Evolutionary conservation across 2,329 filamentous ascomycete species (phyloP).

Genomic region (Penicillium italicum): DNA sequence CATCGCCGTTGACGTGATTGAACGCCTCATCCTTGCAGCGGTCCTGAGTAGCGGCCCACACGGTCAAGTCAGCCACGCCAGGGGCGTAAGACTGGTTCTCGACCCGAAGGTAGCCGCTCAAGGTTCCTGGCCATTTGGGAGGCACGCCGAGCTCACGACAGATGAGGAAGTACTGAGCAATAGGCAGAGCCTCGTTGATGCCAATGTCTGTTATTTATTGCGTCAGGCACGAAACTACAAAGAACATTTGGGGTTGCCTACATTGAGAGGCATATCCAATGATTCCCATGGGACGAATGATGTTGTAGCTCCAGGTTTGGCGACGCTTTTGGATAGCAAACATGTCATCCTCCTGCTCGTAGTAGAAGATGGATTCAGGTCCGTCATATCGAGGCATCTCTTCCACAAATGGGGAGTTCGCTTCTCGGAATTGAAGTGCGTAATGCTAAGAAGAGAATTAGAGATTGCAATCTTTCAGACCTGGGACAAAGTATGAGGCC

Average conservation of each 20-base stretch:
- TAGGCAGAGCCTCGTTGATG: not conserved
- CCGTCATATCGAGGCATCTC: not conserved
- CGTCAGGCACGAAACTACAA: not conserved
- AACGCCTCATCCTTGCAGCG: not conserved
- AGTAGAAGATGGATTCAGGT: not conserved
- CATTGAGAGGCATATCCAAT: not conserved
- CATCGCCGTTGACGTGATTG: not conserved
- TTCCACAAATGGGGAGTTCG: not conserved
- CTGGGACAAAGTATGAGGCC: not conserved
- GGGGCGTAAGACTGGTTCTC: not conserved
- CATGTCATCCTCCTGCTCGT: not conserved
- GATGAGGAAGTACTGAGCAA: not conserved
- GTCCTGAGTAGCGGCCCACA: not conserved
- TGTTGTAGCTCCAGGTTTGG: not conserved
- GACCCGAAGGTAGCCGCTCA: not conserved
- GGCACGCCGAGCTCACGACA: not conserved
- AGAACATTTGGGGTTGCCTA: not conserved
- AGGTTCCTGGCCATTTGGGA: not conserved
- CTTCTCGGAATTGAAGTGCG: not conserved
- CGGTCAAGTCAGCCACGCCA: not conserved
- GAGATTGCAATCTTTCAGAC: not conserved
- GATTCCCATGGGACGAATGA: not conserved
- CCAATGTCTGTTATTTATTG: not conserved
- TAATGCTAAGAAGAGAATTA: not conserved
- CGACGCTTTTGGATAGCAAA: not conserved